Evolutionary conservation across 164 flowering plant species (phyloP).

Genomic region (Vitis amurensis): DNA sequence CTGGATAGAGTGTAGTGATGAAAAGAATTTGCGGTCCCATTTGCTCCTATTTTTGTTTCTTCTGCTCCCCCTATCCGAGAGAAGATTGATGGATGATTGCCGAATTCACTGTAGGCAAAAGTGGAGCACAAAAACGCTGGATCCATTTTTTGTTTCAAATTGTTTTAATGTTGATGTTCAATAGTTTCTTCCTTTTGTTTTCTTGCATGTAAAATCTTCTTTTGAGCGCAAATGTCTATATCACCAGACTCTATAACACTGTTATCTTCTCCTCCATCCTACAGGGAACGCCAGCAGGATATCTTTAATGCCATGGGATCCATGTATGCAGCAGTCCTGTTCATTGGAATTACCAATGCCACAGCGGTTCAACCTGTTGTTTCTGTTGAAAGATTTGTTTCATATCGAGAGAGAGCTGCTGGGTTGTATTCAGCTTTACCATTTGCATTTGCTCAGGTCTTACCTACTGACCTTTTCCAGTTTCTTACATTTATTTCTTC

Average conservation of each 20-base stretch:
- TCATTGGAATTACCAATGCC: constrained; percentile 87
- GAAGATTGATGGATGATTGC: too few species aligned
- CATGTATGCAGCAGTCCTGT: constrained; percentile 88
- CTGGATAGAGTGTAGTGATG: too few species aligned
- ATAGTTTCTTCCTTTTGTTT: not conserved
- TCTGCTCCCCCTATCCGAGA: too few species aligned
- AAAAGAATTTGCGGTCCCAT: too few species aligned
- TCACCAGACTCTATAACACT: not conserved
- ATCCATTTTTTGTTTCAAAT: too few species aligned
- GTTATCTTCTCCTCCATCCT: not conserved
- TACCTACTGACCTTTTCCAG: not conserved
- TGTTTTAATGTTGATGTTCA: too few species aligned
- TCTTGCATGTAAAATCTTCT: too few species aligned
- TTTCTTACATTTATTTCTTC: not conserved
- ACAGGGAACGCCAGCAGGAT: constrained; percentile 84
- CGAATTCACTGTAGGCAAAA: too few species aligned
- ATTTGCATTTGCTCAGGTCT: constrained; percentile 96
- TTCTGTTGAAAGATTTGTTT: constrained; percentile 93
- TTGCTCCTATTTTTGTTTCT: too few species aligned
- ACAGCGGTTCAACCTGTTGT: constrained; percentile 95
- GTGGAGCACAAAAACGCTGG: too few species aligned
- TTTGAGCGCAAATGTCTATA: not conserved
- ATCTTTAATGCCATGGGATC: constrained; percentile 94
- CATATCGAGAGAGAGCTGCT: constrained; percentile 96
- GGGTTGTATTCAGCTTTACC: constrained; percentile 95